These are phyloP conservation scores for Stagonosporopsis rhizophila DNA, from an alignment of 2,329 filamentous ascomycete species.

Conservation along the genomic window DNA sequence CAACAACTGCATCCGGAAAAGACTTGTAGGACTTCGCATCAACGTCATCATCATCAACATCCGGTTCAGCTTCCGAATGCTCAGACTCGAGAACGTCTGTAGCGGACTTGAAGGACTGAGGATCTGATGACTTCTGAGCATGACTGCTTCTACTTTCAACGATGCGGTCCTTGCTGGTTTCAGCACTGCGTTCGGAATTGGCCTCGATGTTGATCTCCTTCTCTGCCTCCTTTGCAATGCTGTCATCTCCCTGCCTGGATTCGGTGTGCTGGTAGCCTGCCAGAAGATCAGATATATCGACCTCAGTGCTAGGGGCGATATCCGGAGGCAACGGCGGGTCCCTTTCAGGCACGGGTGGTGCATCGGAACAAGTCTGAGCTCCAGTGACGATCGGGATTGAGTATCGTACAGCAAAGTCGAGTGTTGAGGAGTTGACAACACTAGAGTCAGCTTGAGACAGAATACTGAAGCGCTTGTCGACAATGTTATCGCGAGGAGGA, in stretches of 20 bases:
- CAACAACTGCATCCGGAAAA: slow-evolving; percentile 16
- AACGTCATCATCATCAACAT: slow-evolving; percentile 6
- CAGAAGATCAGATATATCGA: slow-evolving; percentile 44
- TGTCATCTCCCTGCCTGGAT: slow-evolving; percentile 28
- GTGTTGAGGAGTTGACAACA: slow-evolving; percentile 42
- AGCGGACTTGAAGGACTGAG: slow-evolving; percentile 46
- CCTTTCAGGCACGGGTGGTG: slow-evolving; percentile 11
- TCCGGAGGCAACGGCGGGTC: slow-evolving; percentile 15
- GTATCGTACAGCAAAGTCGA: slow-evolving; percentile 38
- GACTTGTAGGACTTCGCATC: slow-evolving; percentile 27
- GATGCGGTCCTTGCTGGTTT: neutral
- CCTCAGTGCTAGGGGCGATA: slow-evolving; percentile 32
- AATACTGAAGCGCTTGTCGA: slow-evolving; percentile 28
- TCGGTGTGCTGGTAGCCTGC: slow-evolving; percentile 42
- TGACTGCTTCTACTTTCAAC: slow-evolving; percentile 30
- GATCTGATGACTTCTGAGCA: slow-evolving; percentile 40
- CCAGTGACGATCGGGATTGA: slow-evolving; percentile 40
- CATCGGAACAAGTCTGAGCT: slow-evolving; percentile 9
- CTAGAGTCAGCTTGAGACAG: slow-evolving; percentile 37
- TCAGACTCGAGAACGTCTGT: slow-evolving; percentile 28
- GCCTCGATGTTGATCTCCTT: neutral
- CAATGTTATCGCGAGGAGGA: neutral
- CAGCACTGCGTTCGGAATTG: no score
- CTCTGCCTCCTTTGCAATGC: slow-evolving; percentile 24
- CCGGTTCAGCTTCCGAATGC: neutral